phyloP scores from a whole-genome alignment of 139 green algal genomes.

The Marvania coccoides region DNA sequence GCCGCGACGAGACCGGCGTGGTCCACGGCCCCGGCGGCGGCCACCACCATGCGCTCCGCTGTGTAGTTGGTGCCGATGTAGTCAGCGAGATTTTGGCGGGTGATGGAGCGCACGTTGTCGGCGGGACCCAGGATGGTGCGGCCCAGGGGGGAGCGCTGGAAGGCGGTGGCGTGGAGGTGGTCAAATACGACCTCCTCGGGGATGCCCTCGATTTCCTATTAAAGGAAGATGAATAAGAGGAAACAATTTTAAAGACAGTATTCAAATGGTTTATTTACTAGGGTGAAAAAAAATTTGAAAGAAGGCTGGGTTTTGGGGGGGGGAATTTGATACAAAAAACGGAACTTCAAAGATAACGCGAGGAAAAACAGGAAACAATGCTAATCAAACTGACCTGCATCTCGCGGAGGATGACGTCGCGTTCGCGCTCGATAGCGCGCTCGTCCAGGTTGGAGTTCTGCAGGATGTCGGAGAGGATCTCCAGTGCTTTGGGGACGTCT shows the following conservation, averaged over 20 bases:
- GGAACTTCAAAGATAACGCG: no score
- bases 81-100: conserved; percentile 72
- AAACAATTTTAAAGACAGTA: not conserved
- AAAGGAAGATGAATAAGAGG: not conserved
- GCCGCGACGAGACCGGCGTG: conserved; percentile 87
- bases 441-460: conserved; percentile 87
- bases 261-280: not conserved
- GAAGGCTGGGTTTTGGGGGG: no score
- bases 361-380: no score
- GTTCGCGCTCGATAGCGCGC: conserved; percentile 79
- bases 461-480: conserved; percentile 96
- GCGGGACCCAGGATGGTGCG: conserved; percentile 93
- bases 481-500: conserved; percentile 81
- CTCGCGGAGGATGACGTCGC: conserved; percentile 93
- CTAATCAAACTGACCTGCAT: conserved; percentile 98
- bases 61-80: conserved; percentile 98
- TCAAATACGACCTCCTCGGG: conserved; percentile 92
- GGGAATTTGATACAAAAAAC: no score
- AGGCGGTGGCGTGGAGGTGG: conserved; percentile 98
- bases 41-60: conserved; percentile 76
- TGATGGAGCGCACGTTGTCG: conserved; percentile 88
- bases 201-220: conserved; percentile 68
- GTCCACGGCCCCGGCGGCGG: conserved; percentile 88
- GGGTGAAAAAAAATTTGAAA: no score
- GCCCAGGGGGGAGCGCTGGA: conserved; percentile 91